Evolutionary conservation across 345 rosid species (phyloP), one percentile per base, ranked within the genome.

Genomic region (Stellera chamaejasme): DNA sequence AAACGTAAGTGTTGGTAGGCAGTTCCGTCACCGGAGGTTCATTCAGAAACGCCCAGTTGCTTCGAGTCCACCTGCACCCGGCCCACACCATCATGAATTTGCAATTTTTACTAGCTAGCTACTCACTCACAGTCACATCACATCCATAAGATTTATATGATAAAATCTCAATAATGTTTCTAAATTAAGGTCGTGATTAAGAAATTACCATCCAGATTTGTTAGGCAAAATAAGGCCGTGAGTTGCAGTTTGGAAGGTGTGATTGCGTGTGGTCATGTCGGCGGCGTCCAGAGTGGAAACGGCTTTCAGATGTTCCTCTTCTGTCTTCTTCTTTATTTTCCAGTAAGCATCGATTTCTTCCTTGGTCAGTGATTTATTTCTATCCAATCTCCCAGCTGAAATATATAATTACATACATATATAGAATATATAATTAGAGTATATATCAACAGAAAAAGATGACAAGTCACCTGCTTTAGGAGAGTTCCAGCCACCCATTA

Each of bases 401-500:
- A 58, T 6, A 16, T 42, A 12, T n/a, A n/a, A n/a, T 45, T 59
- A 32, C 39, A 1, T 41, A 64, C 6, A 57, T 6, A 1, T 28
- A 23, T n/a, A 50, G n/a, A n/a, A n/a, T 15, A 50, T 27, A 12
- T 11, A 42, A n/a, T 26, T n/a, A n/a, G n/a, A n/a, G n/a, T 26
- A 55, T 41, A 11, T 13, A 36, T 14, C 53, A 3, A 19, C 50
- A 11, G 15, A 10, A 10, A 6, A 19, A 52, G 27, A 11, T 10
- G 16, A 59, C 10, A 39, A 15, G 19, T 72, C 72, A 88, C 99
- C 83, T 66, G 67, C 54, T 11, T 66, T 70, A 13, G 65, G 81
- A 12, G 95, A 93, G 66, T 83, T 92, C 99, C 99, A 93, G 57
- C 99, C 99, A 45, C 90, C 69, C 99, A 93, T 75, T 73, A 93